phyloP scores from a whole-genome alignment of 169 alveolate genomes.

The Cystoisospora suis region DNA sequence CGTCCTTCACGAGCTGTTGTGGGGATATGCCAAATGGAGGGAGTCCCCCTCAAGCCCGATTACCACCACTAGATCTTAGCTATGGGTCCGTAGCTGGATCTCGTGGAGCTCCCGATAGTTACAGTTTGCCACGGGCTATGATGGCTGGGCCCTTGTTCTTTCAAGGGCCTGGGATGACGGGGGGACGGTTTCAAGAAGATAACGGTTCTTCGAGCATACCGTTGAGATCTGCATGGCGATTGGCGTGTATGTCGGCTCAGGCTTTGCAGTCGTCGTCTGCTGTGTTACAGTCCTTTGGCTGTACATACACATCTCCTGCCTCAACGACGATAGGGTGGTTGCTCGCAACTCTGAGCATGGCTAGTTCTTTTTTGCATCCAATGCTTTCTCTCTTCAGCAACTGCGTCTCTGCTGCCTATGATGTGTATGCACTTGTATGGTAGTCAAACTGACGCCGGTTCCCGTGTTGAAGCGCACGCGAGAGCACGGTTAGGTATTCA shows the following conservation, averaged over 20 bases:
- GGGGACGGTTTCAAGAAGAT: neutral
- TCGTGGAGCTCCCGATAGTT: too few species aligned
- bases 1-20: too few species aligned
- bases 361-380: constrained; percentile 27
- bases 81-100: too few species aligned
- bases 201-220: neutral
- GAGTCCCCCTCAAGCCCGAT: too few species aligned
- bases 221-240: neutral
- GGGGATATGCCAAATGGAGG: too few species aligned
- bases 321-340: constrained; percentile 8
- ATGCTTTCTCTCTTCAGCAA: constrained; percentile 31
- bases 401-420: constrained; percentile 38
- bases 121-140: too few species aligned
- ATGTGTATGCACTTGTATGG: constrained; percentile 7
- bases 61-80: too few species aligned
- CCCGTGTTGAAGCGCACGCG: neutral
- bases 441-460: neutral
- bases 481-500: neutral
- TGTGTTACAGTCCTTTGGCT: constrained; percentile 39
- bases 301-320: constrained; percentile 42
- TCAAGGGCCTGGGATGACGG: neutral
- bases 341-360: constrained; percentile 12
- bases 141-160: too few species aligned
- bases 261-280: constrained; percentile 33
- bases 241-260: constrained; percentile 35